These are phyloP conservation scores for Scleroderma bovista DNA, from an alignment of 768 basidiomycete genomes.

Conservation along the genomic window DNA sequence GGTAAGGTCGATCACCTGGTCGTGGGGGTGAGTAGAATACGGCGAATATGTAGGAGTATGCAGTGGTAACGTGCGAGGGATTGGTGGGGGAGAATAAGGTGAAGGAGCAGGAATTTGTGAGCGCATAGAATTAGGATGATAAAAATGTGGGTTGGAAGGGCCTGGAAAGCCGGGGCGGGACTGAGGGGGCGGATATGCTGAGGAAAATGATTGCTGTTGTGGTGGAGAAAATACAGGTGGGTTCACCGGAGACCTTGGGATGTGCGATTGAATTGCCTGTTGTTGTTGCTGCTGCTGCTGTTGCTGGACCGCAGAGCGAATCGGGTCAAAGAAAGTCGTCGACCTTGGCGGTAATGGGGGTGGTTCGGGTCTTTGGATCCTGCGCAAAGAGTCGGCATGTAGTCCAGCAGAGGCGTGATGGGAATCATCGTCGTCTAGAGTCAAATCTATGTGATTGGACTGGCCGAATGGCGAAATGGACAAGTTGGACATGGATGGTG, in stretches of 20 bases:
- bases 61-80: constrained; percentile 18
- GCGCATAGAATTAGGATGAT: constrained; percentile 14
- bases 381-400: constrained; percentile 27
- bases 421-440: constrained; percentile 58
- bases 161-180: constrained; percentile 52
- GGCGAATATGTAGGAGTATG: constrained; percentile 13
- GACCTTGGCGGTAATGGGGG: constrained; percentile 6
- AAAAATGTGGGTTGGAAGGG: constrained; percentile 34
- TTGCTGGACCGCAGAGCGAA: constrained; percentile 19
- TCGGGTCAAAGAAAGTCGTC: constrained; percentile 12
- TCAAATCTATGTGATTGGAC: constrained; percentile 64
- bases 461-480: constrained; percentile 36
- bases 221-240: constrained; percentile 11
- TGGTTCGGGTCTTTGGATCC: constrained; percentile 38
- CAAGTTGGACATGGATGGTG: constrained; percentile 29
- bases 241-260: constrained; percentile 21
- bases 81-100: constrained; percentile 24
- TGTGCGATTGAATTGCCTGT: constrained; percentile 16
- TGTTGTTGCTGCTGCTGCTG: constrained; percentile 7
- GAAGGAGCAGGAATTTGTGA: constrained; percentile 21
- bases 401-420: constrained; percentile 23
- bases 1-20: constrained; percentile 74
- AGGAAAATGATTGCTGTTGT: constrained; percentile 10
- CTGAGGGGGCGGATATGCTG: constrained; percentile 14
- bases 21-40: constrained; percentile 24